A percentile compares a stretch with the other conserved stretches of the same genome.
Conservation (phyloP, 768 basidiomycete genomes). For the Lyophyllum shimeji region DNA sequence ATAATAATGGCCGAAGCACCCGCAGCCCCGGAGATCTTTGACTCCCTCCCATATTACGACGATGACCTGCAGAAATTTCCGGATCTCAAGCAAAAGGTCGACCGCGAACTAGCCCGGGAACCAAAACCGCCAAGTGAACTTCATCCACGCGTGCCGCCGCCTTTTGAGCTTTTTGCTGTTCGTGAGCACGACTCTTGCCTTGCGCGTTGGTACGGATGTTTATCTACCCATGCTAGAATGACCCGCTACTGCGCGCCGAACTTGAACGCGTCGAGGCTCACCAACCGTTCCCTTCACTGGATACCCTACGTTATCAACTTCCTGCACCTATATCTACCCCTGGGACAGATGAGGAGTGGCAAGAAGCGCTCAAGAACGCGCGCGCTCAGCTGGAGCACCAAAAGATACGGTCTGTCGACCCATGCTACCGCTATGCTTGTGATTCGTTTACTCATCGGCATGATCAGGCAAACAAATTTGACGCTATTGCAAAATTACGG, state of each 20-base stretch:
- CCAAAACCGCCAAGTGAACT: constrained; percentile 56
- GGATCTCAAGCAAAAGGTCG: constrained; percentile 69
- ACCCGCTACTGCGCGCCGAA: constrained; percentile 70
- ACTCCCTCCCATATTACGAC: constrained; percentile 94
- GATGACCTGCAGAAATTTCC: constrained; percentile 84
- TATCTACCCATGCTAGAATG: constrained; percentile 42
- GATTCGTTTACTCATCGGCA: constrained; percentile 3
- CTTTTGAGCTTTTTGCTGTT: constrained; percentile 67
- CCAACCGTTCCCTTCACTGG: constrained; percentile 64
- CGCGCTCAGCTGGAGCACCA: constrained; percentile 86
- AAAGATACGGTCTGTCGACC: constrained; percentile 63
- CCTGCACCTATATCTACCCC: constrained; percentile 63
- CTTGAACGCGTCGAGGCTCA: constrained; percentile 71
- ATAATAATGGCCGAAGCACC: constrained; percentile 24
- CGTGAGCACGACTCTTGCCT: constrained; percentile 36
- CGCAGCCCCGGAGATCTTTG: constrained; percentile 49
- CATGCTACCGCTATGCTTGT: no score
- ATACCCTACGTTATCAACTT: constrained; percentile 71
- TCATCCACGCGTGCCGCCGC: constrained; percentile 72
- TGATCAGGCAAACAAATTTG: constrained; percentile 74
- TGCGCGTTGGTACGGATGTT: constrained; percentile 5
- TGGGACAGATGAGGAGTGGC: constrained; percentile 77
- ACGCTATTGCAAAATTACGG: constrained; percentile 84
- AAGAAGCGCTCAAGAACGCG: constrained; percentile 70
- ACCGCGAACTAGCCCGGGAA: constrained; percentile 73